Evolutionary conservation across 2,329 filamentous ascomycete genomes (phyloP).

Genomic region (Verticillium longisporum): DNA sequence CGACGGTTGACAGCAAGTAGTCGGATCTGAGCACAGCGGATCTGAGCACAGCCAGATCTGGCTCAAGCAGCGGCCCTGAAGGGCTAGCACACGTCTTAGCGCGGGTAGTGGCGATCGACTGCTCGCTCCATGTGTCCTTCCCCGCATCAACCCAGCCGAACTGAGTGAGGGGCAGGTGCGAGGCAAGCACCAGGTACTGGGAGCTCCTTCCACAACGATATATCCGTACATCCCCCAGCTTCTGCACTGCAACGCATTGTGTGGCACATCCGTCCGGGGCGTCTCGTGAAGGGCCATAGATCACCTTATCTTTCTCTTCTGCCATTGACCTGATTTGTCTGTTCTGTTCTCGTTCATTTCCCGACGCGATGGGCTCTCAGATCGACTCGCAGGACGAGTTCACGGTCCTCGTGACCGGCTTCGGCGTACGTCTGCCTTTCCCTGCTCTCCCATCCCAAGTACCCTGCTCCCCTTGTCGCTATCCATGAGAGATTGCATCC

Average conservation of each 20-base stretch:
- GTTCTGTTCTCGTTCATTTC: background rate
- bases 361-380: conserved; percentile 25
- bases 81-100: background rate
- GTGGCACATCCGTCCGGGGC: background rate
- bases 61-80: background rate
- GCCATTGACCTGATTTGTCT: background rate
- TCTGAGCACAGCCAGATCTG: no score
- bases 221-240: background rate
- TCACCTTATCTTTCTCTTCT: background rate
- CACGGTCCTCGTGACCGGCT: conserved; percentile 55
- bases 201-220: background rate
- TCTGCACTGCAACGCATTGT: background rate
- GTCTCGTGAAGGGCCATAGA: background rate
- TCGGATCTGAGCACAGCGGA: no score
- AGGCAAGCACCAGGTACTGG: background rate
- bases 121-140: no score
- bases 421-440: conserved; percentile 39
- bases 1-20: no score
- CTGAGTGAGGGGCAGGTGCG: background rate
- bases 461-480: background rate
- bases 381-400: conserved; percentile 37
- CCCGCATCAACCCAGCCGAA: background rate
- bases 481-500: no score
- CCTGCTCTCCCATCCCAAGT: background rate
- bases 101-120: background rate